These are phyloP conservation scores for Coemansia biformis DNA, from an alignment of 192 early-diverging fungal species.

Conservation along the genomic window DNA sequence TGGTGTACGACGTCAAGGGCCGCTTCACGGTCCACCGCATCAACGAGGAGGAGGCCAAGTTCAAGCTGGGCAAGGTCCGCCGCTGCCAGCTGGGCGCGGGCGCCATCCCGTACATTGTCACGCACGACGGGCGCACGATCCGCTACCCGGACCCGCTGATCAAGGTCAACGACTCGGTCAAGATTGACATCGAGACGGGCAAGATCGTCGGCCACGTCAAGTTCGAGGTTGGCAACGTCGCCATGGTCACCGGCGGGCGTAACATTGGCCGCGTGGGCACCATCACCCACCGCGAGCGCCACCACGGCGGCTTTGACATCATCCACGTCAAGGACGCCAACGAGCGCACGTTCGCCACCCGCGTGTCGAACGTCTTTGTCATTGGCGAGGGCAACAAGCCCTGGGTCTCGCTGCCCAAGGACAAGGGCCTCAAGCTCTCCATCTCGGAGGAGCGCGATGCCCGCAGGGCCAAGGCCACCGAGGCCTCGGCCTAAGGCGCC, in stretches of 20 bases:
- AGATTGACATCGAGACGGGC: slow-evolving; percentile 87
- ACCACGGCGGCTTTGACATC: slow-evolving; percentile 98
- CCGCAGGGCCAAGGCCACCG: slow-evolving; percentile 63
- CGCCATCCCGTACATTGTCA: slow-evolving; percentile 92
- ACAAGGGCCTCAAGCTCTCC: slow-evolving; percentile 98
- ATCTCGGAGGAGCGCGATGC: slow-evolving; percentile 99
- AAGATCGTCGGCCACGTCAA: slow-evolving; percentile 94
- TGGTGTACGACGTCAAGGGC: slow-evolving; percentile 99
- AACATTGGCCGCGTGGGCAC: slow-evolving; percentile 98
- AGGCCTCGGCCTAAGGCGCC: slow-evolving; percentile 42
- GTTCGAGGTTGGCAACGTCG: slow-evolving; percentile 96
- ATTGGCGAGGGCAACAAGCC: slow-evolving; percentile 86
- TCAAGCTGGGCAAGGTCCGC: slow-evolving; percentile 99
- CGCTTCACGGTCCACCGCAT: slow-evolving; percentile 99
- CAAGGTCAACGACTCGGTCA: slow-evolving; percentile 99
- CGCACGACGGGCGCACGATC: slow-evolving; percentile 99
- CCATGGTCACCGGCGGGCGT: slow-evolving; percentile 95
- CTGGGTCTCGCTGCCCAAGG: slow-evolving; percentile 97
- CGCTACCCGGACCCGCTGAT: slow-evolving; percentile 99
- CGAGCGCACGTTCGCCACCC: slow-evolving; percentile 96
- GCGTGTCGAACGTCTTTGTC: slow-evolving; percentile 87
- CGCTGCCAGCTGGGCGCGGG: slow-evolving; percentile 91
- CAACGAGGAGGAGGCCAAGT: slow-evolving; percentile 95
- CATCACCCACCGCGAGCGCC: slow-evolving; percentile 93
- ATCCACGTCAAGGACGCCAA: slow-evolving; percentile 97